phyloP scores from a whole-genome alignment of 352 stramenopile genomes.

The Pythium rhizo-oryzae region DNA sequence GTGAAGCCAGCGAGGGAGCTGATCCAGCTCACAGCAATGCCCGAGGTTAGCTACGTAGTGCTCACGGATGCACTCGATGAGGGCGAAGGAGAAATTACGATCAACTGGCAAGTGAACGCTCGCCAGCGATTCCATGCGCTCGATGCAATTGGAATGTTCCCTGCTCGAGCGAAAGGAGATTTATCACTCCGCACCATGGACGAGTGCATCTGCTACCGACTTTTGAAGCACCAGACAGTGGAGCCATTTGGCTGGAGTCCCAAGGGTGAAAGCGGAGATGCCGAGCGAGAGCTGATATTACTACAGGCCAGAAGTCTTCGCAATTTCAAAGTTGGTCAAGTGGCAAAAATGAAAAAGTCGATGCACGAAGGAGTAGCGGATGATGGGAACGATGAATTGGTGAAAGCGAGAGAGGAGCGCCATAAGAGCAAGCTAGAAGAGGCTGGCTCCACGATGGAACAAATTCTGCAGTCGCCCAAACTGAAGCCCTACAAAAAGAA shows the following conservation, averaged over 20 bases:
- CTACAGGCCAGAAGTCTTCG: conserved; percentile 43
- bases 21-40: conserved; percentile 50
- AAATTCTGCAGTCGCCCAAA: conserved; percentile 39
- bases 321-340: conserved; percentile 29
- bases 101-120: conserved; percentile 63
- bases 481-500: conserved; percentile 59
- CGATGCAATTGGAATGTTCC: conserved; percentile 67
- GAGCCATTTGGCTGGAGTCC: conserved; percentile 54
- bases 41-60: conserved; percentile 54
- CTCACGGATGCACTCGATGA: conserved; percentile 46
- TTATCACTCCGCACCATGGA: conserved; percentile 42
- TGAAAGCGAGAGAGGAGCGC: neutral
- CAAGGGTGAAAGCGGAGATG: conserved; percentile 35
- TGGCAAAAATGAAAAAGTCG: conserved; percentile 31
- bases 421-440: conserved; percentile 26
- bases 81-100: conserved; percentile 56
- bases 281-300: conserved; percentile 43
- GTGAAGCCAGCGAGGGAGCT: conserved; percentile 41
- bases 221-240: conserved; percentile 41
- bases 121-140: conserved; percentile 53
- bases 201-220: conserved; percentile 61
- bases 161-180: conserved; percentile 37
- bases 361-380: conserved; percentile 3
- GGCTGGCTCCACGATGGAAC: conserved; percentile 32
- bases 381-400: conserved; percentile 19